These are phyloP conservation scores for Myxozyma geophila DNA, from an alignment of 805 yeast genomes.

Conservation along the genomic window DNA sequence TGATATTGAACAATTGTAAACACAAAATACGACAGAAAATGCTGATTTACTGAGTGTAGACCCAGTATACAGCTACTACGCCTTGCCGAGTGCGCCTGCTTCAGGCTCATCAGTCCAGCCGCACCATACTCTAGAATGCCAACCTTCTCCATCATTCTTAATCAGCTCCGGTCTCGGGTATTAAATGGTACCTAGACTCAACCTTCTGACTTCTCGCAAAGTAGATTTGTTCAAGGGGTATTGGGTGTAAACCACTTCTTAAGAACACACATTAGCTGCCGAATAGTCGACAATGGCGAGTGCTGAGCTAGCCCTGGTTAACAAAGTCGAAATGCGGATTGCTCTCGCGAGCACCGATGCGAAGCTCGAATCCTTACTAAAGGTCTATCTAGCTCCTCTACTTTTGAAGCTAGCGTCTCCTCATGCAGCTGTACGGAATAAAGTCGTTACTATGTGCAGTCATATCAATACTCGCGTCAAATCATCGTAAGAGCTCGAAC, in stretches of 20 bases:
- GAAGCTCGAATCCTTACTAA: conserved; percentile 64
- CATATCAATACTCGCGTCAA: conserved; percentile 69
- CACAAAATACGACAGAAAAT: neutral
- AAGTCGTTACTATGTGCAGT: conserved; percentile 68
- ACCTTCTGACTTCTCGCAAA: neutral
- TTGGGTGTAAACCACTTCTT: too few species aligned
- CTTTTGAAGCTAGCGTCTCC: conserved; percentile 78
- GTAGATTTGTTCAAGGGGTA: too few species aligned
- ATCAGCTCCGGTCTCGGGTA: neutral
- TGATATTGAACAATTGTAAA: too few species aligned
- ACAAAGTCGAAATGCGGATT: conserved; percentile 71
- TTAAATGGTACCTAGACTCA: neutral
- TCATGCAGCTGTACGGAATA: conserved; percentile 64
- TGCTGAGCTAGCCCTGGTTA: conserved; percentile 64
- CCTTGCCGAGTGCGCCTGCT: neutral
- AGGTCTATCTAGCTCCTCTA: conserved; percentile 73
- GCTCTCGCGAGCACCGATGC: conserved; percentile 73
- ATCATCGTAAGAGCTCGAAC: conserved; percentile 43
- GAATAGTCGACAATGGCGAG: conserved; percentile 37
- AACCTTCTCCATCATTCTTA: conserved; percentile 4
- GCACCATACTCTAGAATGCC: neutral
- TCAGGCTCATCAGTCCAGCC: conserved; percentile 7
- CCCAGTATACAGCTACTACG: neutral
- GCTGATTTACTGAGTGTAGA: neutral
- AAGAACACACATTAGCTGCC: neutral